phyloP scores from a whole-genome alignment of 495 filamentous ascomycete genomes.

The Trichoderma asperelloides region DNA sequence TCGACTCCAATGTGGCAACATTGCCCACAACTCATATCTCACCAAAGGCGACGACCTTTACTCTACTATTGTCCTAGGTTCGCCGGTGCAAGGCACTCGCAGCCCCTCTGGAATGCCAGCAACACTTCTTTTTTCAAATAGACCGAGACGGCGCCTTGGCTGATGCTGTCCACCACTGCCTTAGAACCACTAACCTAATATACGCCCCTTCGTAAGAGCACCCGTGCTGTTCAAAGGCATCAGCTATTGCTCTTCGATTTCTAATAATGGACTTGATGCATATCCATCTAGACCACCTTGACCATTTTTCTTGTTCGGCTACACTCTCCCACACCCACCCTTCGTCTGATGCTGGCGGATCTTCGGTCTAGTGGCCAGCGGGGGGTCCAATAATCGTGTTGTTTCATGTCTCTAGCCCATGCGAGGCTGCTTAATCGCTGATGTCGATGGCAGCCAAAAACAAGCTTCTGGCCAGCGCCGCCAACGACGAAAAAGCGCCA shows the following conservation, averaged over 20 bases:
- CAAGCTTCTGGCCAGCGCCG: not conserved
- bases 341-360: not conserved
- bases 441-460: not conserved
- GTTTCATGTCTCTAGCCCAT: not conserved
- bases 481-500: not conserved
- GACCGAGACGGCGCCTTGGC: too few relatives aligned
- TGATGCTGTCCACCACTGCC: too few relatives aligned
- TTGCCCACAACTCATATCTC: not conserved
- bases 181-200: too few relatives aligned
- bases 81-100: too few relatives aligned
- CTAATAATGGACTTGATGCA: too few relatives aligned
- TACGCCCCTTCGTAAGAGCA: too few relatives aligned
- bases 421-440: not conserved
- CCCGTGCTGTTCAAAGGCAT: not conserved
- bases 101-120: too few relatives aligned
- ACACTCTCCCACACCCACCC: not conserved
- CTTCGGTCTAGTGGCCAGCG: not conserved
- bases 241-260: not conserved
- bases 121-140: too few relatives aligned
- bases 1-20: not conserved
- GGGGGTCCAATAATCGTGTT: not conserved
- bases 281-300: not conserved
- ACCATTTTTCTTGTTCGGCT: not conserved
- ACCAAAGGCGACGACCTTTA: too few relatives aligned
- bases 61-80: too few relatives aligned